Base-by-base conservation (phyloP, 2,329 filamentous ascomycete species). In the Celoporthe dispersa region DNA sequence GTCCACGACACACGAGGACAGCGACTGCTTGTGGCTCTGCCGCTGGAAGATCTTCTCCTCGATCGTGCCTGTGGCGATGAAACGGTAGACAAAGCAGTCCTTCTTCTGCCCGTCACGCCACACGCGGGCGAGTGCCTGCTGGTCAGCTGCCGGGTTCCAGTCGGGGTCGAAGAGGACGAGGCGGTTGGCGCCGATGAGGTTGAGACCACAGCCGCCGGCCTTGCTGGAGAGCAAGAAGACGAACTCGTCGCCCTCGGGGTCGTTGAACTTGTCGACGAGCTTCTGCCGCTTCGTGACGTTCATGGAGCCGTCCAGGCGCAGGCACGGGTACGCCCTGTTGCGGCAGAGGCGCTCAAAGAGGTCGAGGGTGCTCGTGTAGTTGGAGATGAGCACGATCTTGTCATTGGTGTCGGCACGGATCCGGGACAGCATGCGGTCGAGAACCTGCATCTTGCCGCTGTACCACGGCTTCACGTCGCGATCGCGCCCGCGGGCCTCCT, bases 91-190 rank as follows among this genome's bases (percentile, higher is more conserved):
- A 76, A 99, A 99, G 78, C 96, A 99, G 77, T 99, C 96, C 79
- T 99, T 99, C 86, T 97, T 98, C 81, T 99, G 96, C 0, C 96
- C 96, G 76, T 99, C 96, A 85, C 96, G 93, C 96, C 96, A 99
- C 28, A 99, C 96, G 84, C 96, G 92, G 48, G 96, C 96, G 39
- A 99, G 87, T 4, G 96, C 96, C 82, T 99, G 96, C 80, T 99
- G 96, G 77, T 99, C 96, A 0, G 96, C 94, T 3, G 96, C 96
- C 0, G 96, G 96, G 76, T 99, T 99, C 96, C 96, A 99, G 80
- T 96, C 93, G 0, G 96, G 96, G 75, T 99, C 96, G 79, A 99
- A 99, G 55, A 99, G 88, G 1, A 99, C 93, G 2, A 99, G 89
- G 16, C 96, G 91, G 79, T 98, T 98, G 71, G 94, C 94, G 64